Conservation (phyloP, 768 basidiomycete species). For the Boletus sp. region DNA sequence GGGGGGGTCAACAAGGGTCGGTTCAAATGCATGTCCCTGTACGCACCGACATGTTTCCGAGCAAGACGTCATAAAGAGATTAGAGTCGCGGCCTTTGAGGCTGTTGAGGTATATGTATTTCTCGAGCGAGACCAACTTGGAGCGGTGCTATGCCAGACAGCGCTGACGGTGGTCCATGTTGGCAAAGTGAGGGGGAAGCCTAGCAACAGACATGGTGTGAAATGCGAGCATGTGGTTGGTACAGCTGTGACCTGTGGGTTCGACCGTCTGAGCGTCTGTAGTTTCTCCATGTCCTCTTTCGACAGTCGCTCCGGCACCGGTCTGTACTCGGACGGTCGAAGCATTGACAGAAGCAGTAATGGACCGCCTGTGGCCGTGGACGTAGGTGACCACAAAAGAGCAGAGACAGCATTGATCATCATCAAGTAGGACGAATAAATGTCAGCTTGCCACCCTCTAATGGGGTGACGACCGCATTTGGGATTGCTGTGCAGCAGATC, state of each 20-base stretch:
- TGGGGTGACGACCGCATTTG: conserved; percentile 47
- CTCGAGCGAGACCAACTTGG: conserved; percentile 55
- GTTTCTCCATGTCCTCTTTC: conserved; percentile 51
- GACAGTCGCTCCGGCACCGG: conserved; percentile 42
- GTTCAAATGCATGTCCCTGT: no score
- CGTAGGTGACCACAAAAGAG: conserved; percentile 51
- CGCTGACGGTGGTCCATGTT: conserved; percentile 53
- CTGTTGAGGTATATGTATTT: conserved; percentile 71
- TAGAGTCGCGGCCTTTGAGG: conserved; percentile 60
- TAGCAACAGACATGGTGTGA: conserved; percentile 29
- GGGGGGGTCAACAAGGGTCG: no score
- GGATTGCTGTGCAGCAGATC: conserved; percentile 58
- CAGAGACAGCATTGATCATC: conserved; percentile 67
- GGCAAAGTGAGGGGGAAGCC: conserved; percentile 49
- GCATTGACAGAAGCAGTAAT: conserved; percentile 45
- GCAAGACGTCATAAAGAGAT: conserved; percentile 66
- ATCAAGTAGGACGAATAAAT: conserved; percentile 78
- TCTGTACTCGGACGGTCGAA: conserved; percentile 40
- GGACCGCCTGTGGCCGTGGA: conserved; percentile 10
- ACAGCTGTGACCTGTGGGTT: conserved; percentile 42
- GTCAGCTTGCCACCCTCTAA: conserved; percentile 59
- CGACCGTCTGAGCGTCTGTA: conserved; percentile 54
- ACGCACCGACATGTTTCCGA: conserved; percentile 58
- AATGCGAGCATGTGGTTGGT: conserved; percentile 1
- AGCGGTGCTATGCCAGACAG: conserved; percentile 56